phyloP scores from a whole-genome alignment of 2,329 filamentous ascomycete genomes.

The Neocatenulostroma microsporum region DNA sequence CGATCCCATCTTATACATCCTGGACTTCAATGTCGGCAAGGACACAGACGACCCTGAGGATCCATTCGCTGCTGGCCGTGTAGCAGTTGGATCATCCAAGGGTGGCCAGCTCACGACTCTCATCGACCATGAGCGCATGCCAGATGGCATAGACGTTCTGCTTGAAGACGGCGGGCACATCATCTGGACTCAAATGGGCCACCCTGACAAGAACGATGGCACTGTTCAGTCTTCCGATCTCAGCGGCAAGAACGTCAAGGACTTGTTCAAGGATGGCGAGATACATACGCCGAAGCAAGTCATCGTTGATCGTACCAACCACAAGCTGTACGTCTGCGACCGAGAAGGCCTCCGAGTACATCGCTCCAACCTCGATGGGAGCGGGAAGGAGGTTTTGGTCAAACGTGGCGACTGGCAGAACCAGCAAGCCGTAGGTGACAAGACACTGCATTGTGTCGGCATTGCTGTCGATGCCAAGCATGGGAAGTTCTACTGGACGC shows the following conservation, averaged over 20 bases:
- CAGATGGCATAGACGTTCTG: too few relatives aligned
- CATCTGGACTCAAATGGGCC: slow-evolving; percentile 28
- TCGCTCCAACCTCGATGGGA: slow-evolving; percentile 32
- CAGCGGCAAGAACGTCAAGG: slow-evolving; percentile 41
- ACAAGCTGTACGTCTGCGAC: slow-evolving; percentile 37
- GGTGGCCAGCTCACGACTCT: too few relatives aligned
- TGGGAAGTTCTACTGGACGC: slow-evolving; percentile 52
- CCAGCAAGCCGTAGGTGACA: slow-evolving; percentile 2
- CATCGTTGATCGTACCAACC: slow-evolving; percentile 19
- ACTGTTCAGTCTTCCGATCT: slow-evolving; percentile 28
- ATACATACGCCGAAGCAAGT: slow-evolving; percentile 46
- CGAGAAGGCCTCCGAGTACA: slow-evolving; percentile 37
- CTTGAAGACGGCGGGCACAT: too few relatives aligned
- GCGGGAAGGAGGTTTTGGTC: slow-evolving; percentile 33
- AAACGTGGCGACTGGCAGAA: slow-evolving; percentile 32
- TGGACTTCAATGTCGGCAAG: too few relatives aligned
- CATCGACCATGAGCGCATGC: too few relatives aligned
- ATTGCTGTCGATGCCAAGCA: slow-evolving; percentile 39
- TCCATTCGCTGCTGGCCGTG: too few relatives aligned
- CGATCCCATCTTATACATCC: too few relatives aligned
- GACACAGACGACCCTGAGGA: too few relatives aligned
- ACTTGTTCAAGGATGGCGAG: slow-evolving; percentile 37
- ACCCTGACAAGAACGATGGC: slow-evolving; percentile 17
- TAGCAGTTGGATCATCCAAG: too few relatives aligned
- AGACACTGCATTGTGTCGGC: too few relatives aligned